Conservation (phyloP, 441 rosid genomes). For the Jatropha podagrica region DNA sequence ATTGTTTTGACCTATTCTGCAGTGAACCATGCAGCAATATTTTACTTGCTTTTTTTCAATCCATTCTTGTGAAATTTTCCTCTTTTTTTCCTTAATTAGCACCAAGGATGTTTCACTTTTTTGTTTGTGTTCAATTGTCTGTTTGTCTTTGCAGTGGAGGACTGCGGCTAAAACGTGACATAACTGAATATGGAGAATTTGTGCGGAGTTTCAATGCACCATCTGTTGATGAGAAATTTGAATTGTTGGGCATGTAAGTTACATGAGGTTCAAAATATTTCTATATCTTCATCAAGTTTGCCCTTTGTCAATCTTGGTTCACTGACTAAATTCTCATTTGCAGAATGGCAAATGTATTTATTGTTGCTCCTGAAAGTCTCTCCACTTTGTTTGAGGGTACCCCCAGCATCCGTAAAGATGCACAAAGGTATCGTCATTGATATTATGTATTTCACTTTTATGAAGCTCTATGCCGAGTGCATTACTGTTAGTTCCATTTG, state of each 20-base stretch:
- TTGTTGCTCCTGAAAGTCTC: conserved; percentile 97
- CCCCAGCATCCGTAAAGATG: conserved; percentile 90
- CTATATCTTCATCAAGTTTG: background rate
- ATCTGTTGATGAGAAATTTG: conserved; percentile 93
- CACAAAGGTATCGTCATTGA: conserved; percentile 62
- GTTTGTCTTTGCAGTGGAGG: conserved; percentile 67
- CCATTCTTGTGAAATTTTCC: background rate
- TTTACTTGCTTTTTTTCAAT: conserved; percentile 1
- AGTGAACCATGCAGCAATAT: background rate
- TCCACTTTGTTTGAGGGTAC: conserved; percentile 92
- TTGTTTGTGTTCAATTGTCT: conserved; percentile 17
- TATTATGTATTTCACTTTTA: conserved; percentile 1
- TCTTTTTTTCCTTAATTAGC: background rate
- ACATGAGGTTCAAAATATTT: conserved; percentile 3
- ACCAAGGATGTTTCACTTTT: conserved; percentile 6
- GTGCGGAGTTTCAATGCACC: conserved; percentile 90
- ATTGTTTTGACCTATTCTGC: background rate
- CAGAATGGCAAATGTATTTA: conserved; percentile 94
- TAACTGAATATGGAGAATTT: conserved; percentile 88
- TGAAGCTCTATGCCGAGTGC: background rate
- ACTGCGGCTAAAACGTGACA: conserved; percentile 92
- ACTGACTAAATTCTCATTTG: conserved; percentile 28
- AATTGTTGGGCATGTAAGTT: conserved; percentile 90
- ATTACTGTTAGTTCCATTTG: conserved; percentile 2
- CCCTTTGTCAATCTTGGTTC: conserved; percentile 1